Evolutionary conservation across 2,329 filamentous ascomycete species (phyloP).

Genomic region (Ascochyta fabae): DNA sequence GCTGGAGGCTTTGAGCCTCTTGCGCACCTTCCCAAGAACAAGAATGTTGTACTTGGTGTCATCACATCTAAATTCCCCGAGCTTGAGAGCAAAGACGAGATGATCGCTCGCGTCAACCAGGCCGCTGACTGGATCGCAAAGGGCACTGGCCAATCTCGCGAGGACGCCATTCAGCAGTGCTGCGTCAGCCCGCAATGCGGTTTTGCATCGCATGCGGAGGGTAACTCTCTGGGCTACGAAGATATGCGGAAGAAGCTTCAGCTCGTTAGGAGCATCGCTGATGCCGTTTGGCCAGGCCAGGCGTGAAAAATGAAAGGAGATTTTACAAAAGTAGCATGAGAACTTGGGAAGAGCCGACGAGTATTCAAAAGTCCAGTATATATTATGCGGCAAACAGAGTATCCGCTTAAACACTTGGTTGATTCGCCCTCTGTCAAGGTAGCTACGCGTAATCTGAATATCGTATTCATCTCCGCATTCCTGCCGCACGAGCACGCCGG

Average conservation of each 20-base stretch:
- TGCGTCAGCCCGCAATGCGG: conserved; percentile 48
- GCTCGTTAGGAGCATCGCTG: conserved; percentile 73
- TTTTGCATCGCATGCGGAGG: conserved; percentile 72
- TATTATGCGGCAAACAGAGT: neutral
- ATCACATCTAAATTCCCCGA: conserved; percentile 56
- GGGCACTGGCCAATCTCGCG: conserved; percentile 67
- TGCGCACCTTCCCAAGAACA: conserved; percentile 53
- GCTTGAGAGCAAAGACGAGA: conserved; percentile 55
- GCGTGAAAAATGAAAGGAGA: conserved; percentile 36
- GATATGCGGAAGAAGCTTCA: conserved; percentile 77
- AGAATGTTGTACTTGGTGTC: conserved; percentile 57
- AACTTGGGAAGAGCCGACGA: neutral
- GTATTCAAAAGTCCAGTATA: neutral
- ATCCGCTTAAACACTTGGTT: no score
- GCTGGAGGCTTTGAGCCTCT: conserved; percentile 58
- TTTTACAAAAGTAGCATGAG: neutral
- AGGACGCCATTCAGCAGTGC: conserved; percentile 73
- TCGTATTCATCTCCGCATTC: no score
- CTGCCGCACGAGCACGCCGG: no score
- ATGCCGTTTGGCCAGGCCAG: conserved; percentile 72
- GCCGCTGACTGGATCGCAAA: conserved; percentile 72
- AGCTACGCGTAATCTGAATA: no score
- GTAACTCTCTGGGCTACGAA: conserved; percentile 71
- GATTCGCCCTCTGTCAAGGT: no score
- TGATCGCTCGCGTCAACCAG: conserved; percentile 54